Base-by-base conservation (phyloP, 1,284 basidiomycete genomes). In the Naganishia liquefaciens region DNA sequence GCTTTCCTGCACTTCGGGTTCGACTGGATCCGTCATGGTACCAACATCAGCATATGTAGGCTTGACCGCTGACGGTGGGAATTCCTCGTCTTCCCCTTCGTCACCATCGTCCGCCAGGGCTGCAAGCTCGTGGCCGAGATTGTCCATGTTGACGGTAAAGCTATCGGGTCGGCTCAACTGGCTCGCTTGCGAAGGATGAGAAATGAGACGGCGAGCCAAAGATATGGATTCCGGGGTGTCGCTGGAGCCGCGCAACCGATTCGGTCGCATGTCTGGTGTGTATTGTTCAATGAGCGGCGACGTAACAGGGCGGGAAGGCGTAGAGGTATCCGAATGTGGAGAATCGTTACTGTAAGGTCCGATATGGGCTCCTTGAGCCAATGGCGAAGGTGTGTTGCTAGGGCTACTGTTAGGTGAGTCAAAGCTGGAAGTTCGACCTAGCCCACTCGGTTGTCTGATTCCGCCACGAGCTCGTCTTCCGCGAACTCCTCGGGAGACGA, bases 121-220 rank as follows among this genome's bases (percentile, higher is more conserved):
- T n/a, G 71, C 73, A 15, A 76, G 70, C 62, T 77, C 74, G 47
- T 73, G 71, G 46, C 74, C 70, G 30, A 76, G 71, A 23, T 75
- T 73, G 47, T 66, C 67, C n/a, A 69, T 33, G 21, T 50, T 57
- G 23, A 43, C 17, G 23, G 70, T 46, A 63, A 71, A 67, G 54
- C 68, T 69, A 23, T 53, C 64, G 4, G 51, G 55, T 28, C 50
- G 25, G 27, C 57, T 47, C 21, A 49, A 54, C 13, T 55, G 46
- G 27, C 52, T 52, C 11, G 43, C 39, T n/a, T 47, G 43, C 40
- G 50, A 52, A 10, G 54, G 55, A 17, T 58, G 55, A 1, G 55
- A 58, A 21, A 58, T 58, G 19, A 58, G 33, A 19, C 55, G 55
- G 25, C 55, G 55, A 33, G 55, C 55, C 25, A 58, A 43, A 9